Evolutionary conservation across 2,329 filamentous ascomycete species (phyloP), one percentile per base, ranked within the genome.

Genomic region (Botrytis byssoidea): DNA sequence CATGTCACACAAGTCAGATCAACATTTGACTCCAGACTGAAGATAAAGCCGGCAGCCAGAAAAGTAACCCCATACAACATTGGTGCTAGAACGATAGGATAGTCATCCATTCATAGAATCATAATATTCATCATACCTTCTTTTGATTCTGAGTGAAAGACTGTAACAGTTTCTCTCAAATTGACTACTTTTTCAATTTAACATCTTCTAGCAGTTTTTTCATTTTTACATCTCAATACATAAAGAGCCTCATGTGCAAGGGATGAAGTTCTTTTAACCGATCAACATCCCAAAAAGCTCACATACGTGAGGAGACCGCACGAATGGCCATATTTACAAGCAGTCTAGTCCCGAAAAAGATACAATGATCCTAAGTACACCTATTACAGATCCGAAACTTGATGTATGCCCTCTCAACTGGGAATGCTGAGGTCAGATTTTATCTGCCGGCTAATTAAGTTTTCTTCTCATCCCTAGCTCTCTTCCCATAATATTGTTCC

Each of bases 401-500:
- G 25, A 18, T 51, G 29, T 29, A 16, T 55, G 16, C 8, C n/a
- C 5, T 57, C 18, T 57, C 25, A 9, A 68, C 16, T 20, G 29
- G 5, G 18, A 20, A 48, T 25, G 35, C 57, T 65, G 40, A 72
- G 48, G 72, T 67, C 40, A 74, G 42, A 70, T 72, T 32, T 71
- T 12, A 6, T n/a, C 29, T 66, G 65, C 48, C 70, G 71, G 51
- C 57, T 75, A 71, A 29, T 57, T 18, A 57, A 20, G 32, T 73
- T 74, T 74, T 55, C 44, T 76, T 76, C 40, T 74, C 73, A 59
- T 78, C 71, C 68, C 72, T 66, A 10, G 55, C 70, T 67, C 75
- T 74, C 35, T 77, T 76, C 29, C 69, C 74, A 51, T 77, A 77
- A 46, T 76, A 76, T 29, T 75, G 66, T 68, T 74, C 74, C 75